Percentiles rank a stretch among this genome's conserved stretches.
Evolutionary conservation across 768 basidiomycete species (phyloP).

Genomic region (Nidula microcarpa): DNA sequence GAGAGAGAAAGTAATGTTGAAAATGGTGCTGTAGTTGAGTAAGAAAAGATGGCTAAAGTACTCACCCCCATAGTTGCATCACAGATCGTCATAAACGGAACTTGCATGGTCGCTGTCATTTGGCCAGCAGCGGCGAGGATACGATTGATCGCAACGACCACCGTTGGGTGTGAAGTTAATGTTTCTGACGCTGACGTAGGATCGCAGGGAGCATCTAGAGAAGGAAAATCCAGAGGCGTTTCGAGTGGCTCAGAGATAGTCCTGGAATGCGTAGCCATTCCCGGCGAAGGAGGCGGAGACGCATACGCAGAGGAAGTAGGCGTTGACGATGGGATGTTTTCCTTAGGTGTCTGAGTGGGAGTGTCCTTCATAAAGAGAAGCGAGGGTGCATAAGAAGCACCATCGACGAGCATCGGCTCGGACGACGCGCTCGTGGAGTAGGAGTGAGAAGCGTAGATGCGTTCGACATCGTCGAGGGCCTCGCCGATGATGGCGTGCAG

Average conservation of each 20-base stretch:
- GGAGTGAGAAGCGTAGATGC: conserved; percentile 39
- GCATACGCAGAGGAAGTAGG: conserved; percentile 12
- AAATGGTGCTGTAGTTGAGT: not conserved
- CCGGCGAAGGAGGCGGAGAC: conserved; percentile 29
- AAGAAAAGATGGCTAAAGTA: conserved; percentile 5
- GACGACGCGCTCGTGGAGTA: conserved; percentile 5
- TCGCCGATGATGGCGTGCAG: conserved; percentile 66
- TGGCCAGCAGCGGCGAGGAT: conserved; percentile 73
- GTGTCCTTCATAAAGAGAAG: conserved; percentile 4
- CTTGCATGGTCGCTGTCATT: conserved; percentile 59
- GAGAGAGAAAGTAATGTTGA: not conserved
- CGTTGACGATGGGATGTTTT: conserved; percentile 1
- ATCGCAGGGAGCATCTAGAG: conserved; percentile 45
- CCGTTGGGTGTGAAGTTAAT: conserved; percentile 57
- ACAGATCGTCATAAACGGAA: conserved; percentile 68
- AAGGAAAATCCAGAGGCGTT: conserved; percentile 49
- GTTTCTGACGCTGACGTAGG: conserved; percentile 45
- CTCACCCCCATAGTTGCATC: conserved; percentile 71
- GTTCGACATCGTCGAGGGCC: conserved; percentile 67
- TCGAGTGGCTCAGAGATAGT: not conserved
- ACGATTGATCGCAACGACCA: conserved; percentile 54
- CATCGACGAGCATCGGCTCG: conserved; percentile 7
- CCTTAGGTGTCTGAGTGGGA: not conserved
- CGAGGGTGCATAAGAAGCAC: conserved; percentile 17
- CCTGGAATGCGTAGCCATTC: conserved; percentile 7